These are phyloP conservation scores for Pseudocercospora eumusae DNA, from an alignment of 2,329 filamentous ascomycete species.

Conservation along the genomic window DNA sequence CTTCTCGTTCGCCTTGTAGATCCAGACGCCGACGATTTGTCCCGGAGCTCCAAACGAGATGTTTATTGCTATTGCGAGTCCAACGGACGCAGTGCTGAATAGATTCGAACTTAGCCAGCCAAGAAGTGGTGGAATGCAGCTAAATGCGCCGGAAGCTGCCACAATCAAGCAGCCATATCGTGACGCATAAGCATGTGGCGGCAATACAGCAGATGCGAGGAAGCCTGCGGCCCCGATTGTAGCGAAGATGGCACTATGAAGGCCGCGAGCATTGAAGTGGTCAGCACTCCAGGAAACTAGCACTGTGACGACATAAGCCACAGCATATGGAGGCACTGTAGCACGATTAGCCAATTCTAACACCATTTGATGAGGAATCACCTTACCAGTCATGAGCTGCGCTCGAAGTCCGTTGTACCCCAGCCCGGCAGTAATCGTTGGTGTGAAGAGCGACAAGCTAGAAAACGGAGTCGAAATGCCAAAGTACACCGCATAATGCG, in stretches of 20 bases:
- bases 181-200: constrained; percentile 58
- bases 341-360: background rate
- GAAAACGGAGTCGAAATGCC: constrained; percentile 45
- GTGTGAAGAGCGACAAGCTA: constrained; percentile 33
- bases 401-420: constrained; percentile 58
- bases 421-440: constrained; percentile 62
- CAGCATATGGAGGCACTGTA: constrained; percentile 37
- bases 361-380: too few species aligned
- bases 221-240: constrained; percentile 59
- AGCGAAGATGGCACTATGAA: constrained; percentile 54
- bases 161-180: constrained; percentile 73
- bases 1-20: constrained; percentile 66
- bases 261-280: constrained; percentile 58
- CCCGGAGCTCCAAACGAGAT: constrained; percentile 68
- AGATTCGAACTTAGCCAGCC: constrained; percentile 72
- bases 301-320: constrained; percentile 50
- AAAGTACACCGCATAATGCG: constrained; percentile 56
- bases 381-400: constrained; percentile 36
- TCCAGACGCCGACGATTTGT: constrained; percentile 73
- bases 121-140: constrained; percentile 67
- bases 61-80: constrained; percentile 70
- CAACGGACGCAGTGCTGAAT: constrained; percentile 64
- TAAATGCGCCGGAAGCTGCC: constrained; percentile 66
- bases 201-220: constrained; percentile 64
- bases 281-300: constrained; percentile 59